Conservation (phyloP, 352 stramenopile species). For the Globisporangium acanthophoron region DNA sequence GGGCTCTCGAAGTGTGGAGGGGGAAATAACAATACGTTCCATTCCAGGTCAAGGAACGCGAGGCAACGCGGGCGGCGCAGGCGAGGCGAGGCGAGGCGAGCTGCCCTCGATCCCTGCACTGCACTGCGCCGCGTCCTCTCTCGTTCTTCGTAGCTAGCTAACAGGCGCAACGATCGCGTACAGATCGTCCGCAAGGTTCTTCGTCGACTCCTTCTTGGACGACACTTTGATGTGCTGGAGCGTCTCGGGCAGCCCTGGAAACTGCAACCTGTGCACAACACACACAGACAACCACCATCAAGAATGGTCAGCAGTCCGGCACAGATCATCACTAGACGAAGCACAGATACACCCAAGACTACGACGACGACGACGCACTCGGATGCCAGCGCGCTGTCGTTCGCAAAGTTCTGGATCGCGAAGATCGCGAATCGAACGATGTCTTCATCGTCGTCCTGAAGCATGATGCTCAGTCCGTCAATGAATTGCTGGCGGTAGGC, state of each 20-base stretch:
- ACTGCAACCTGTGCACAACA: constrained; percentile 25
- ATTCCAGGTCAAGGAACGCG: background rate
- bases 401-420: constrained; percentile 61
- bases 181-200: constrained; percentile 62
- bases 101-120: background rate
- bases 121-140: constrained; percentile 1
- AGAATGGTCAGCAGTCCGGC: background rate
- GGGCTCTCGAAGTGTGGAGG: too few species aligned
- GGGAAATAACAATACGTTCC: constrained; percentile 4
- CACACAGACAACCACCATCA: constrained; percentile 3
- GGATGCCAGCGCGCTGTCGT: constrained; percentile 40
- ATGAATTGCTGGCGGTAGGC: constrained; percentile 48
- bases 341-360: background rate
- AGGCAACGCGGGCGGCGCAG: background rate
- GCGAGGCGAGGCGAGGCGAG: background rate
- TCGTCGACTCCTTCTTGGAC: constrained; percentile 63
- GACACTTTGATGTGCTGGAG: constrained; percentile 47
- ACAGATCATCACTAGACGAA: background rate
- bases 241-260: constrained; percentile 53
- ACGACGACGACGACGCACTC: constrained; percentile 22
- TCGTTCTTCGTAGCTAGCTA: constrained; percentile 25
- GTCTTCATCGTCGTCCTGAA: constrained; percentile 67
- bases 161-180: constrained; percentile 53
- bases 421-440: constrained; percentile 73
- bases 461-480: constrained; percentile 45